Base-by-base conservation (phyloP, 2,329 filamentous ascomycete genomes). In the Xenosphaeropsis pyriputrescens region DNA sequence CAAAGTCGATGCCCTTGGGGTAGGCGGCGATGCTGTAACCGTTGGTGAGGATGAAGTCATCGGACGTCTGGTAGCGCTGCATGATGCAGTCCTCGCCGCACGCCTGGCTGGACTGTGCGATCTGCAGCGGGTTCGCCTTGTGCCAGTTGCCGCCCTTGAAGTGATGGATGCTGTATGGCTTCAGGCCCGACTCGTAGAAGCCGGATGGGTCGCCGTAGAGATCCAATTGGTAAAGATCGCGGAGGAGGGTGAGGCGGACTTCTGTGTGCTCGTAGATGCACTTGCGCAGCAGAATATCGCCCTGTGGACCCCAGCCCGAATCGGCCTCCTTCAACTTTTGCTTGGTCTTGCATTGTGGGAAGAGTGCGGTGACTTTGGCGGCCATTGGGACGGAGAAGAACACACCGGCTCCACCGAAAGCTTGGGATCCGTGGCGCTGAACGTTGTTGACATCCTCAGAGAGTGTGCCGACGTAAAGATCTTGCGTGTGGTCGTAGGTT, bases 31-130 rank as follows among this genome's bases (percentile, higher is more conserved):
- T 45, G 3, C 43, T 45, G 39, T 57, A 65, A 1, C 63, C 63
- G 41, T 66, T 67, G 15, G 57, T 60, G 16, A 67, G 45, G 18
- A 63, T 52, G 50, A 57, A 57, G 22, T 56, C 54, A 26, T 62
- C 55, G 5, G 48, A 47, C 35, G 66, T 66, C 4, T 49, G 46
- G 56, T 57, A 67, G 32, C 63, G 52, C 34, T 60, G 60, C 32
- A 66, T 49, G 5, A 65, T 45, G 22, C 62, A 44, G 37, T 50
- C 47, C 13, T 47, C 41, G 0, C 50, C 50, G 29, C 47, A 49
- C 0, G 40, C 49, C 22, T 43, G 42, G n/a, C 35, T 36, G 1
- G 49, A 43, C 8, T 39, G 39, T 2, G 41, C 39, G 0, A 44
- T 40, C 2, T 34, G 30, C 1, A 43, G 41, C 17, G 50, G 38